Percentiles rank a stretch among this genome's conserved stretches.
These are phyloP conservation scores for Eucalyptus erythrocorys DNA, from an alignment of 345 rosid genomes.

Conservation along the genomic window DNA sequence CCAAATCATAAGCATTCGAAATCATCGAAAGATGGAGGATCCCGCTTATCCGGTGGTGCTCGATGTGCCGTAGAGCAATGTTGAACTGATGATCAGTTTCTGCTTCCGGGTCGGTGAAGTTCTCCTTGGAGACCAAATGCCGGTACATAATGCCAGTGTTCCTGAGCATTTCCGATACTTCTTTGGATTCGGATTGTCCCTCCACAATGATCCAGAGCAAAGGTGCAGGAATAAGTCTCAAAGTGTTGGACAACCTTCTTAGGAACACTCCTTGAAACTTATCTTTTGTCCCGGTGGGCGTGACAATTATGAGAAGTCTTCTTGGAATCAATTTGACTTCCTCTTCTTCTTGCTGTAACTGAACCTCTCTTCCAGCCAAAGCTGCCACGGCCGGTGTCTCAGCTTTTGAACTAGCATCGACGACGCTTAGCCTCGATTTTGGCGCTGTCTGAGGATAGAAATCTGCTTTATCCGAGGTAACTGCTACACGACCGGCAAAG, in stretches of 20 bases:
- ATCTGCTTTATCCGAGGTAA: neutral
- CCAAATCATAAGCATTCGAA: constrained; percentile 71
- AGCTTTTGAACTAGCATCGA: neutral
- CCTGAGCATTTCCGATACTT: constrained; percentile 36
- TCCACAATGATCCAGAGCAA: constrained; percentile 80
- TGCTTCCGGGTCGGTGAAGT: constrained; percentile 34
- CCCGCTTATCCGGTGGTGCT: constrained; percentile 65
- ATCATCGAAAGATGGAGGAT: constrained; percentile 75
- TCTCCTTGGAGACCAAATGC: constrained; percentile 58
- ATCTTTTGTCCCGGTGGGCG: constrained; percentile 34
- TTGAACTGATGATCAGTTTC: constrained; percentile 68
- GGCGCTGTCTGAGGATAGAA: neutral
- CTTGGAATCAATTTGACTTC: constrained; percentile 7
- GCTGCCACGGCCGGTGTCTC: neutral
- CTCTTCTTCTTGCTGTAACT: neutral
- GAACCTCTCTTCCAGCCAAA: neutral
- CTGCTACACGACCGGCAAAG: neutral
- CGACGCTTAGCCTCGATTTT: neutral
- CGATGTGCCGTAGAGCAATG: constrained; percentile 67
- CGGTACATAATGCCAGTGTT: constrained; percentile 80
- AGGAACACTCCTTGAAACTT: constrained; percentile 24
- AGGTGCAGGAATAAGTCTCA: constrained; percentile 58
- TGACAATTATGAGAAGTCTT: constrained; percentile 48
- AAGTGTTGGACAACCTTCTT: constrained; percentile 55
- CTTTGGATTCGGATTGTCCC: constrained; percentile 8